A percentile compares a stretch with the other conserved stretches of the same genome.
These are phyloP conservation scores for Ampelocalamus luodianensis DNA, from an alignment of 176 grass and related monocot species.

Conservation along the genomic window DNA sequence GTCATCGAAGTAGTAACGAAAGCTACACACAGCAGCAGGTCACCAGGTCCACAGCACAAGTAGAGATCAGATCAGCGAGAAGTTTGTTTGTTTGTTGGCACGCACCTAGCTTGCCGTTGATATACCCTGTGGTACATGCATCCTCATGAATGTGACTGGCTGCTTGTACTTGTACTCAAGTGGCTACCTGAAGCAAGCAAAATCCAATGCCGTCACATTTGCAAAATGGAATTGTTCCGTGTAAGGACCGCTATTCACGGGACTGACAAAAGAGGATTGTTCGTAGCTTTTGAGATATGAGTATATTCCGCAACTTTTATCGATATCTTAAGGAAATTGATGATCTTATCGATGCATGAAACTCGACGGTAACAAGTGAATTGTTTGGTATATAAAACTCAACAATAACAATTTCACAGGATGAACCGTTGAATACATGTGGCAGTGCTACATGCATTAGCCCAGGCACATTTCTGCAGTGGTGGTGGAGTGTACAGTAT, in stretches of 20 bases:
- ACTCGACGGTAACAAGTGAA: not conserved
- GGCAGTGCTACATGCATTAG: not conserved
- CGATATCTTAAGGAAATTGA: not conserved
- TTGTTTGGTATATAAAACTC: not conserved
- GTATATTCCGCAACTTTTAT: not conserved
- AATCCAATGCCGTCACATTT: not conserved
- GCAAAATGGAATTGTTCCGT: not conserved
- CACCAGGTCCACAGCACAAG: constrained; percentile 10
- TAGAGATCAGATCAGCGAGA: not conserved
- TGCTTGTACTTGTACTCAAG: not conserved
- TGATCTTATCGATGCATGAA: not conserved
- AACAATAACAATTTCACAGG: fast-evolving
- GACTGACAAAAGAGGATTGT: not conserved
- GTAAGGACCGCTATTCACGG: not conserved
- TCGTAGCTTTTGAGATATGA: too few relatives aligned
- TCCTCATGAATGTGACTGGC: constrained; percentile 30
- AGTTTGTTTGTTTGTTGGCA: constrained; percentile 20
- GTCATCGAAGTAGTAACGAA: constrained; percentile 34
- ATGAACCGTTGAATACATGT: not conserved
- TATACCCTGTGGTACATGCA: not conserved
- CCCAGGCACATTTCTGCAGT: constrained; percentile 19
- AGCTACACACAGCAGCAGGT: constrained; percentile 30
- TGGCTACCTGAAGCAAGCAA: constrained; percentile 14
- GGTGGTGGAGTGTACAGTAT: not conserved
- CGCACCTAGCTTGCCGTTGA: constrained; percentile 17